Evolutionary conservation across 768 basidiomycete species (phyloP).

Genomic region (Xanthoconium purpureum): DNA sequence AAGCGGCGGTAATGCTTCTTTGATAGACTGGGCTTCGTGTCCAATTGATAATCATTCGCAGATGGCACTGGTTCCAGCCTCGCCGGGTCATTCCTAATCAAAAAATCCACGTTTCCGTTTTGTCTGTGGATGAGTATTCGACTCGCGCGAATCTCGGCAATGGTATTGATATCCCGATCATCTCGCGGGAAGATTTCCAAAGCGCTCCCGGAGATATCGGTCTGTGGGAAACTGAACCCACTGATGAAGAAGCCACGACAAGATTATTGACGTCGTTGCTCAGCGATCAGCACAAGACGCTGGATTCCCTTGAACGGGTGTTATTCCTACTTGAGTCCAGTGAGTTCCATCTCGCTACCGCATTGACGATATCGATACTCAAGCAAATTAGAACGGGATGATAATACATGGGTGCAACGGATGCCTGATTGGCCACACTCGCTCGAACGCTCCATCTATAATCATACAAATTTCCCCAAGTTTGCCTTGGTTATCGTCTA

Average conservation of each 20-base stretch:
- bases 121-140: background rate
- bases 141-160: background rate
- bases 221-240: background rate
- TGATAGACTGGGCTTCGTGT: no score
- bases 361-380: background rate
- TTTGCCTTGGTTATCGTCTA: background rate
- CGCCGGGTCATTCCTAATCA: slow-evolving; percentile 1
- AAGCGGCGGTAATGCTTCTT: background rate
- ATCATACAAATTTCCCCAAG: background rate
- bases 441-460: background rate
- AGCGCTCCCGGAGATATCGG: background rate
- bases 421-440: background rate
- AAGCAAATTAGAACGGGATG: background rate
- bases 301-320: background rate
- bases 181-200: background rate
- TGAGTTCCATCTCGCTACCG: background rate
- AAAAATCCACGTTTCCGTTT: background rate
- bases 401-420: background rate
- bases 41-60: background rate
- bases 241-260: background rate
- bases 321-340: slow-evolving; percentile 4
- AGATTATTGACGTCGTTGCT: background rate
- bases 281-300: background rate
- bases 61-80: background rate
- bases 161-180: background rate